Evolutionary conservation across 2,329 filamentous ascomycete species (phyloP), one percentile per base, ranked within the genome.

Genomic region (Fonsecaea erecta): DNA sequence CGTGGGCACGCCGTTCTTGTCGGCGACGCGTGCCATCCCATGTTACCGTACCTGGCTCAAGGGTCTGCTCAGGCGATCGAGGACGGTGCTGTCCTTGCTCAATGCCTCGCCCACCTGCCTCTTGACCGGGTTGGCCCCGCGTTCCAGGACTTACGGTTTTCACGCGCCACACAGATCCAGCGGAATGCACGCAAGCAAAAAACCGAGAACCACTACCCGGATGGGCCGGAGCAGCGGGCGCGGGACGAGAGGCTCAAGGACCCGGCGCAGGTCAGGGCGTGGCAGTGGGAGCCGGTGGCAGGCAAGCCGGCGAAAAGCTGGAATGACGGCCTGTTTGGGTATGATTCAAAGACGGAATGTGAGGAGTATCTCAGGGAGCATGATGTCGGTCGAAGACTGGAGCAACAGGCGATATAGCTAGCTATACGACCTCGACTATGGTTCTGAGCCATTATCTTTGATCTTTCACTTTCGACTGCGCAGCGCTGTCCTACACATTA

Each of bases 271-370:
- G 53, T 56, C 9, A 21, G 53, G 32, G 53, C 53, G 53, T 56
- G 53, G 53, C 53, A 40, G 53, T 56, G 53, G 53, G 53, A 56
- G 21, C 53, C 53, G 16, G 53, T 56, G 32, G 53, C 21, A n/a
- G 53, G 53, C 53, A 56, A 40, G 53, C 32, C 53, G 53, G 40
- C 30, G 21, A 56, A 56, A 34, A 56, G 24, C 9, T 56, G 53
- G 53, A 56, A 11, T 34, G 53, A 56, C 53, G 53, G 53, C 12
- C 53, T 56, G 53, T 56, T 56, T 56, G 53, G 53, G 34, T 56
- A 56, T 40, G 53, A 56, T 26, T 56, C 53, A 14, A 35, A 40
- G 53, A 28, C 3, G 40, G 53, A 56, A 56, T 56, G 30, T 24
- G 53, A 56, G n/a, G 53, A 37, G 21, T 56, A 56, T 37, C 28